Base-by-base conservation (phyloP, 768 basidiomycete species). In the Thelephora ganbajun region DNA sequence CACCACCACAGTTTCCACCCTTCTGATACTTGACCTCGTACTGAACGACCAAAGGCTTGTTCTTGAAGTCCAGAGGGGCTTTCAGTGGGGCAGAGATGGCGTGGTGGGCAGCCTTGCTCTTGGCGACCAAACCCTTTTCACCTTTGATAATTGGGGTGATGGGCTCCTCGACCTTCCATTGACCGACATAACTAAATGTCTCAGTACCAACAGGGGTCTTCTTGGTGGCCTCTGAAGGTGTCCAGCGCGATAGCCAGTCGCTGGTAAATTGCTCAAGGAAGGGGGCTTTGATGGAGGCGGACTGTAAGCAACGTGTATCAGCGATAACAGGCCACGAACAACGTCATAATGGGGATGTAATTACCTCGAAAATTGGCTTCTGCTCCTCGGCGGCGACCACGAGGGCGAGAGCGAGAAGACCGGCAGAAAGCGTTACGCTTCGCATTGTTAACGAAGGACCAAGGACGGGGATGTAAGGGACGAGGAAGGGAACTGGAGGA, bases 11-110 rank as follows among this genome's bases (percentile, higher is more conserved):
- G 68, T 96, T 96, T 43, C 96, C 89, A 37, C 94, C 93, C 67
- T 97, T 92, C 72, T 99, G 93, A 65, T 96, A 92, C 69, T 98
- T 94, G 70, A 96, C 96, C 63, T 99, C 96, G 59, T 99, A 99
- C 62, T 96, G 92, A 16, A 98, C 83, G 54, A 98, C 92, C 41
- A 98, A 72, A 39, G 93, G 85, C 66, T 93, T 74, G 49, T 76
- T 68, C 56, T 73, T 74, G 69, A 93, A 88, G 71, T 84, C 80
- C 58, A 97, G 69, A 46, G 88, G 74, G 49, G 72, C 62, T 12
- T 66, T 56, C 66, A 99, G 92, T 11, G 92, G 84, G 1, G 93
- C 90, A 50, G 94, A 97, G 64, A 99, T 97, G 62, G 96, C 96
- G 61, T 98, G 94, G 64, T 98, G 94, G 16, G 92, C 91, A 48